phyloP scores from a whole-genome alignment of 2,329 filamentous ascomycete genomes.

The Fusarium burgessii region DNA sequence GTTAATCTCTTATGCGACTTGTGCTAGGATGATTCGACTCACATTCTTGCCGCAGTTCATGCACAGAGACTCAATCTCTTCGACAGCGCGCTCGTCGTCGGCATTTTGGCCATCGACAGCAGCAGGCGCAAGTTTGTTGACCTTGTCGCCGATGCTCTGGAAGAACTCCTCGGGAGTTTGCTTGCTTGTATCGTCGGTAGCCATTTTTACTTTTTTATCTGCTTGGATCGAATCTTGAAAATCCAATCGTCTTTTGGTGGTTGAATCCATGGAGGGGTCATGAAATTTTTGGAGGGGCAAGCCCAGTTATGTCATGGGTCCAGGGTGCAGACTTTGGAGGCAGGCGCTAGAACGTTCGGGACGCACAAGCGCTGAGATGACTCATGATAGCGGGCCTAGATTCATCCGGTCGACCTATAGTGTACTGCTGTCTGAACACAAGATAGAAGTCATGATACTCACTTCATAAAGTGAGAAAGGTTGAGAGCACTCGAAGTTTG shows the following conservation, averaged over 20 bases:
- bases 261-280: constrained; percentile 46
- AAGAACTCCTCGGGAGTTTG: constrained; percentile 66
- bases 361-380: constrained; percentile 19
- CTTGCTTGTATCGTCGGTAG: constrained; percentile 54
- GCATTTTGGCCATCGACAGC: constrained; percentile 50
- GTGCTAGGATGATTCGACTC: constrained; percentile 44
- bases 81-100: constrained; percentile 67
- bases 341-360: constrained; percentile 45
- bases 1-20: constrained; percentile 3
- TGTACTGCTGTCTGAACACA: not conserved
- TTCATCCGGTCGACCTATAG: constrained; percentile 21
- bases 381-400: constrained; percentile 21
- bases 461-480: constrained; percentile 67
- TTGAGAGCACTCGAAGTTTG: constrained; percentile 59
- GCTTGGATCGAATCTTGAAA: constrained; percentile 23
- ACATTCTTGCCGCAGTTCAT: constrained; percentile 89
- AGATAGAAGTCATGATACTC: constrained; percentile 11
- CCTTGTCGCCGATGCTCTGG: constrained; percentile 72
- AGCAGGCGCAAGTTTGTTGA: constrained; percentile 61
- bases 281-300: constrained; percentile 52
- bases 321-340: constrained; percentile 38
- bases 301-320: constrained; percentile 48
- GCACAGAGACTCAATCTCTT: constrained; percentile 82
- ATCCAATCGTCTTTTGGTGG: constrained; percentile 35
- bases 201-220: constrained; percentile 58